Percentiles rank a stretch among this genome's conserved stretches.
phyloP scores from a whole-genome alignment of 2,329 filamentous ascomycete genomes.

The Calonectria naviculata region DNA sequence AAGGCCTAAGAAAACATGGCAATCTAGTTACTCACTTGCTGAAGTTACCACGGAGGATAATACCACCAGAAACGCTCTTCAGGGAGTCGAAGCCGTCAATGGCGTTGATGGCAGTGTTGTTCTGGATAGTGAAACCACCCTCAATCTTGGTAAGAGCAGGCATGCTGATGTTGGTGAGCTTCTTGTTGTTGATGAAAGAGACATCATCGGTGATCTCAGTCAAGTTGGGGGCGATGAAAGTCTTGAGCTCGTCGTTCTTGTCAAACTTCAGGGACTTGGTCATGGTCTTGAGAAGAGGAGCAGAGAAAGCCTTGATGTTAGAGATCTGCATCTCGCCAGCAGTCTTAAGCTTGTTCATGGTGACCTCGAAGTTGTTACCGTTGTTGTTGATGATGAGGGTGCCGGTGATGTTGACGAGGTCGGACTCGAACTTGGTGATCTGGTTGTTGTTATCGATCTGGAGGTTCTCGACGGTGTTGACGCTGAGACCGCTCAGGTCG shows the following conservation, averaged over 20 bases:
- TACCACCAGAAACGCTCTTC: conserved; percentile 77
- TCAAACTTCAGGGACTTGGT: conserved; percentile 87
- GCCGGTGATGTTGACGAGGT: conserved; percentile 80
- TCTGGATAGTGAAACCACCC: conserved; percentile 87
- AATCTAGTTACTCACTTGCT: conserved; percentile 70
- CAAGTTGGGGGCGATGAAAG: conserved; percentile 75
- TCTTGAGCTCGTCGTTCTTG: conserved; percentile 74
- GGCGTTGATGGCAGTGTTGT: conserved; percentile 81
- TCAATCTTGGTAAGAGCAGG: conserved; percentile 74
- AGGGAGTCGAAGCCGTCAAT: conserved; percentile 78
- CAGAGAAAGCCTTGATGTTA: conserved; percentile 79
- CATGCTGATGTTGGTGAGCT: conserved; percentile 80
- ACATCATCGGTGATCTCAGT: conserved; percentile 69
- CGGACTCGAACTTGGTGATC: conserved; percentile 80
- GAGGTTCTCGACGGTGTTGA: conserved; percentile 77
- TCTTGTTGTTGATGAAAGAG: conserved; percentile 72
- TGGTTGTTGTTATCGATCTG: conserved; percentile 92
- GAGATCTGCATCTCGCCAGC: conserved; percentile 65
- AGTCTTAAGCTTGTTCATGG: conserved; percentile 81
- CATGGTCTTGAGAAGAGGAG: conserved; percentile 79
- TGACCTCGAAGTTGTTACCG: conserved; percentile 75
- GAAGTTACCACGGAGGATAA: conserved; percentile 89
- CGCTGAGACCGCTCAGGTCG: conserved; percentile 83
- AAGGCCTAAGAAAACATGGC: background rate
- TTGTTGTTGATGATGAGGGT: conserved; percentile 83